phyloP scores from a whole-genome alignment of 2,329 filamentous ascomycete species.

The Penicillium nordicum region DNA sequence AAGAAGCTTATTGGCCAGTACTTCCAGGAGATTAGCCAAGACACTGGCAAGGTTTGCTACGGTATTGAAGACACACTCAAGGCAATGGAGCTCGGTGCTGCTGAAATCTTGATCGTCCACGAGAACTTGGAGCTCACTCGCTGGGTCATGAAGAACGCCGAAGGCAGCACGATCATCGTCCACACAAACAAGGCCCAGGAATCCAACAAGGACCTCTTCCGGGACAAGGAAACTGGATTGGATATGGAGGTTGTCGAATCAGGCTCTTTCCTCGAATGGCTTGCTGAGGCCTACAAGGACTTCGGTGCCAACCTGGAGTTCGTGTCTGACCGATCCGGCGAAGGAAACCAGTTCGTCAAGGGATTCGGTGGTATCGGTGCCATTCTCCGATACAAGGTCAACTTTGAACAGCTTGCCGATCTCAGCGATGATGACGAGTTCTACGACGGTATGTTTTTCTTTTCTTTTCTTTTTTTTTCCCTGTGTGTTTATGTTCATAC shows the following conservation, averaged over 20 bases:
- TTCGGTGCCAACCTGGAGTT: conserved; percentile 96
- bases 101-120: conserved; percentile 91
- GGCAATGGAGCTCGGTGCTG: conserved; percentile 90
- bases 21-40: conserved; percentile 98
- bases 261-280: conserved; percentile 97
- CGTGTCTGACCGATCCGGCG: conserved; percentile 92
- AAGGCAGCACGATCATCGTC: conserved; percentile 68
- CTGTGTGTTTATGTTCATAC: conserved; percentile 1
- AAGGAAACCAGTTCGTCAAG: conserved; percentile 99
- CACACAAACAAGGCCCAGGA: conserved; percentile 89
- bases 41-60: conserved; percentile 95
- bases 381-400: conserved; percentile 98
- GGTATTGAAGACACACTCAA: conserved; percentile 97
- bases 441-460: conserved; percentile 63
- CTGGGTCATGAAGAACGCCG: conserved; percentile 80
- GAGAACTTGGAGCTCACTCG: conserved; percentile 95
- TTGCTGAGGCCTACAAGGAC: conserved; percentile 96
- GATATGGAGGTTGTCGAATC: conserved; percentile 94
- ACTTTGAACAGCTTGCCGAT: conserved; percentile 98
- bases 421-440: conserved; percentile 88
- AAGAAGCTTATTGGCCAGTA: conserved; percentile 99
- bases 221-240: conserved; percentile 91
- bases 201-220: conserved; percentile 74
- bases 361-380: conserved; percentile 98
- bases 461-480: background rate